phyloP scores from a whole-genome alignment of 768 basidiomycete species.

The Suillus subluteus region DNA sequence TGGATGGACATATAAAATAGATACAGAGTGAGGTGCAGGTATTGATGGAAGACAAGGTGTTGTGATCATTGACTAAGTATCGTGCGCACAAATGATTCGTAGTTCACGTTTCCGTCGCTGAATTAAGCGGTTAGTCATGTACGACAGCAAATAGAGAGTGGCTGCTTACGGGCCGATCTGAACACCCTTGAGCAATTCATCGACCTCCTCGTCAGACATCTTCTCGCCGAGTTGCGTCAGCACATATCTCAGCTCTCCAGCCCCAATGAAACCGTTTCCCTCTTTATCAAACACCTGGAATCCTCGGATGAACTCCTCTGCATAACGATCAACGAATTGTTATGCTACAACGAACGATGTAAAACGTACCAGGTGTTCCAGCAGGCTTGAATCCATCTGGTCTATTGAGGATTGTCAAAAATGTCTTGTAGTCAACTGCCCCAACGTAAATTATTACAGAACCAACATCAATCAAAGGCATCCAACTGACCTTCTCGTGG shows the following conservation, averaged over 20 bases:
- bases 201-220: constrained; percentile 97
- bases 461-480: neutral
- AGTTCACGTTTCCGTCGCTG: constrained; percentile 97
- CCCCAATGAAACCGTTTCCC: constrained; percentile 72
- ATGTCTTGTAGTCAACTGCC: constrained; percentile 90
- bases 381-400: constrained; percentile 98
- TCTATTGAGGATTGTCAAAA: constrained; percentile 88
- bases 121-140: constrained; percentile 3
- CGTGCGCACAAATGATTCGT: constrained; percentile 94
- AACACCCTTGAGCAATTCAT: constrained; percentile 95
- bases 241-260: constrained; percentile 73
- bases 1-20: neutral
- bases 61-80: constrained; percentile 79
- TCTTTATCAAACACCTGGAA: constrained; percentile 98
- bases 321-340: neutral
- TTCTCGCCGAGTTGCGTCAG: constrained; percentile 98
- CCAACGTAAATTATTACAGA: neutral
- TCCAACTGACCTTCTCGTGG: constrained; percentile 70
- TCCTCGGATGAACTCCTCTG: constrained; percentile 98
- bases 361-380: constrained; percentile 80
- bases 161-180: constrained; percentile 78
- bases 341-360: neutral
- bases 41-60: neutral
- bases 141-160: neutral
- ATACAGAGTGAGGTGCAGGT: neutral